Evolutionary conservation across 106 monocot genomes (phyloP).

Genomic region (Triglochin maritima): DNA sequence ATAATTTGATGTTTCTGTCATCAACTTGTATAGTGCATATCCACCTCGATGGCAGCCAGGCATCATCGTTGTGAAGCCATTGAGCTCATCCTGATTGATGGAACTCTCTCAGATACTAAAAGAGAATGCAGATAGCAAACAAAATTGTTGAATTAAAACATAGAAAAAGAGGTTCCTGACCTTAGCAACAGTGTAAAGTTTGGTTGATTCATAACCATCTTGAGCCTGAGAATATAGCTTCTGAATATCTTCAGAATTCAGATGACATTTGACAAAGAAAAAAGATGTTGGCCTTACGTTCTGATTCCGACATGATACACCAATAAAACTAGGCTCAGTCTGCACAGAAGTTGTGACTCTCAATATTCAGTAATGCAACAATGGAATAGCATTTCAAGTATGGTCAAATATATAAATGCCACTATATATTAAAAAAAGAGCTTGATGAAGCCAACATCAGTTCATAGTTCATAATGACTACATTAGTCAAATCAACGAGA

Average conservation of each 20-base stretch:
- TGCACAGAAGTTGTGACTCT: slow-evolving; percentile 19
- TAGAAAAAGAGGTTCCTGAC: slow-evolving; percentile 21
- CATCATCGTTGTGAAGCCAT: slow-evolving; percentile 43
- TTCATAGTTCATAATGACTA: no score
- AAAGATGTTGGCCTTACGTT: slow-evolving; percentile 93
- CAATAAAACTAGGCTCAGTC: slow-evolving; percentile 81
- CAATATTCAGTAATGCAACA: background rate
- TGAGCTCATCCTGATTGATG: slow-evolving; percentile 44
- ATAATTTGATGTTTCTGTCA: slow-evolving; percentile 19
- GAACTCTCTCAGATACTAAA: background rate
- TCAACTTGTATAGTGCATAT: slow-evolving; percentile 60
- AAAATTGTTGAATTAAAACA: background rate
- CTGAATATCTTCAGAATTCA: slow-evolving; percentile 43
- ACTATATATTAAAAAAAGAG: no score
- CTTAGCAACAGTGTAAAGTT: slow-evolving; percentile 48
- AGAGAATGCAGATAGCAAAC: slow-evolving; percentile 2
- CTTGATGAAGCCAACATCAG: no score
- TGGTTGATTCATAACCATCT: slow-evolving; percentile 93
- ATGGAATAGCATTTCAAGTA: no score
- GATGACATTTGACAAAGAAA: slow-evolving; percentile 63
- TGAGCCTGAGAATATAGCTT: slow-evolving; percentile 66
- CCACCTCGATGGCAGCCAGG: slow-evolving; percentile 92
- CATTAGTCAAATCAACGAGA: no score
- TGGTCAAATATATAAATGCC: no score
- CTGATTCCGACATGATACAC: slow-evolving; percentile 55